Base-by-base conservation (phyloP, 1,284 basidiomycete species). In the Ustilago hordei region DNA sequence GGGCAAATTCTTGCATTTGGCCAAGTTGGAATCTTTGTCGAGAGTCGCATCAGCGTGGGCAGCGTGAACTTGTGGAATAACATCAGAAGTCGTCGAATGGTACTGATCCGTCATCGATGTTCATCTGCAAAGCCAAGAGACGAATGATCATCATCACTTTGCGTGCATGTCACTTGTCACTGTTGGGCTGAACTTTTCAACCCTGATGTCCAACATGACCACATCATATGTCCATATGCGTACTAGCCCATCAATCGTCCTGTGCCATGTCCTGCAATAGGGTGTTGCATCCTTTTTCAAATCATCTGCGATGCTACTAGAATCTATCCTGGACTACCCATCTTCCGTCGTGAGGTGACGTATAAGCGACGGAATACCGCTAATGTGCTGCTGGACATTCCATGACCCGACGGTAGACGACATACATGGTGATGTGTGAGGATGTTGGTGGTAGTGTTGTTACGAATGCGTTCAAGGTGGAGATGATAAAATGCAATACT, bases 41-140 rank as follows among this genome's bases (percentile, higher is more conserved):
- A n/a, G 34, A 52, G 48, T 62, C 61, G 71, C 71, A 68, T 71
- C 64, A 66, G 53, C 52, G 32, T 19, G 36, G 55, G 62, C 53
- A 35, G 47, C 36, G 23, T 28, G 13, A 35, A 48, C 8, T 32
- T 13, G 45, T 45, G n/a, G n/a, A 45, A 19, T 4, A 19, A 19
- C n/a, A 45, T 19, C n/a, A 8, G n/a, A 19, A 3, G 1, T 45
- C 43, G 43, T 45, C 43, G 43, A n/a, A 8, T 19, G 43, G 6
- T 45, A 19, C 43, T 45, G n/a, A 7, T 45, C 11, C 43, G 13
- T 19, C n/a, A 19, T 45, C 43, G 4, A 8, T 7, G 3, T 45
- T 3, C n/a, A 19, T 19, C 23, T 28, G 23, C 23, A 28, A 28
- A 28, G 19, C 43, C 43, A 19, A 8, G 8, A 45, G 43, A 19